Base-by-base conservation (phyloP, 2,329 filamentous ascomycete species). In the Seiridium cupressi region DNA sequence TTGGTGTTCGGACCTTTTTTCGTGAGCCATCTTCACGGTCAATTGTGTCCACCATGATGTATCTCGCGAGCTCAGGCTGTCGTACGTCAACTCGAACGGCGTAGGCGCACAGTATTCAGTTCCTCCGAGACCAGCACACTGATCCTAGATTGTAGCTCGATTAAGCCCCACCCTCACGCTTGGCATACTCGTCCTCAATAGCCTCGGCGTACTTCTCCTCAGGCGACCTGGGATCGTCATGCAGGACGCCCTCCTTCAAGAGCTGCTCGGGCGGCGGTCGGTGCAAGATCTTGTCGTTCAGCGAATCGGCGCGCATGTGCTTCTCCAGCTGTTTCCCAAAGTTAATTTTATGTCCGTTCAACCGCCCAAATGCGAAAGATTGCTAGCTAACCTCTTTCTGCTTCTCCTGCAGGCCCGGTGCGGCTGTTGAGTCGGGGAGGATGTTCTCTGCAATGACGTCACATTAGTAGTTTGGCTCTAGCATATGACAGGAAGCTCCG, bases 271-370 rank as follows among this genome's bases (percentile, higher is more conserved):
- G 89, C 42, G 85, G 82, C 1, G 93, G 93, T 26, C 93, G 84
- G 68, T 89, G 84, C 70, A 89, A 85, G 63, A 97, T 87, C 74
- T 93, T 93, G 70, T 96, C 92, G 75, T 96, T 95, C 63, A 97
- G 82, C 59, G 84, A 89, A 74, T 97, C 91, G 61, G 88, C 90
- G 11, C 90, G 86, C 93, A 97, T 97, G 74, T 92, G 89, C 73
- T 89, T 92, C 75, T 93, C 87, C 47, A 97, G 87, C 79, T 84
- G 61, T 49, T 53, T 34, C 4, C 54, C 44, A 42, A 7, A 34
- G 31, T 18, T 7, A 10, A 44, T 40, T 46, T 57, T 46, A 60
- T 46, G 44, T 11, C 7, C 26, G 9, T 32, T 42, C 9, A 9
- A 7, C 5, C 5, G 46, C 61, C 38, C 56, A 53, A 42, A 18